These are phyloP conservation scores for Scenedesmus sp. DNA, from an alignment of 163 green algal genomes.

Conservation along the genomic window DNA sequence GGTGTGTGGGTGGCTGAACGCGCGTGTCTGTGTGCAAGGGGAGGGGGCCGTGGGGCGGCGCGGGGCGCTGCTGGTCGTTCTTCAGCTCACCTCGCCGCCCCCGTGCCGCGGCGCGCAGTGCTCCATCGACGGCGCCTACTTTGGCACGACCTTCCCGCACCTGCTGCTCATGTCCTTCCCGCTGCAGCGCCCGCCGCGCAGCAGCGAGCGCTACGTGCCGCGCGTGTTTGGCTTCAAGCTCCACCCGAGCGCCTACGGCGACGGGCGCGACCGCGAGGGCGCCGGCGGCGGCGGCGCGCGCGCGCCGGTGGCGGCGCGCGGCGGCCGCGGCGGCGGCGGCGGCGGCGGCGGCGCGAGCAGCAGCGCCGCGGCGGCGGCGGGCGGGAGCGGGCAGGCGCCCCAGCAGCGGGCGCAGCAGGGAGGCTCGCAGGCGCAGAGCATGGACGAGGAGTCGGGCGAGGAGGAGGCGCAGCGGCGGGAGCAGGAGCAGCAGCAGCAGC, in stretches of 20 bases:
- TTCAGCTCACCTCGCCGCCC: no score
- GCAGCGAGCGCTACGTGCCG: constrained; percentile 75
- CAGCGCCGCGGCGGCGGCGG: no score
- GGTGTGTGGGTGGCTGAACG: no score
- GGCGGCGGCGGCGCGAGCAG: no score
- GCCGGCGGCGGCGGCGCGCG: background rate
- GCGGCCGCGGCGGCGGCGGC: no score
- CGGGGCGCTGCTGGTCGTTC: no score
- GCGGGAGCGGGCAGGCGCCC: background rate
- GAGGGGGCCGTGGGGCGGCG: no score
- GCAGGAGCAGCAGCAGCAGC: constrained; percentile 12
- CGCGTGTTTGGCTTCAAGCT: constrained; percentile 98
- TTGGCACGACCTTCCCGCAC: constrained; percentile 98
- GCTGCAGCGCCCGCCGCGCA: constrained; percentile 80
- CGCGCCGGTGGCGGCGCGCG: no score
- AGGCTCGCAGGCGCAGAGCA: constrained; percentile 35
- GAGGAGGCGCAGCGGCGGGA: constrained; percentile 31
- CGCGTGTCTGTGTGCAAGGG: no score
- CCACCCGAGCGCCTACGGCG: constrained; percentile 69
- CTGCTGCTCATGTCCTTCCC: constrained; percentile 98
- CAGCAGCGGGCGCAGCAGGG: constrained; percentile 25
- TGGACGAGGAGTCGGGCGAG: constrained; percentile 42
- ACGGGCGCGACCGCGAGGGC: constrained; percentile 7
- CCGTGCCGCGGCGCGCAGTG: constrained; percentile 67
- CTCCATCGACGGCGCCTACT: constrained; percentile 97